Conservation (phyloP, 805 yeast species). For the Starmerella vaccinii region DNA sequence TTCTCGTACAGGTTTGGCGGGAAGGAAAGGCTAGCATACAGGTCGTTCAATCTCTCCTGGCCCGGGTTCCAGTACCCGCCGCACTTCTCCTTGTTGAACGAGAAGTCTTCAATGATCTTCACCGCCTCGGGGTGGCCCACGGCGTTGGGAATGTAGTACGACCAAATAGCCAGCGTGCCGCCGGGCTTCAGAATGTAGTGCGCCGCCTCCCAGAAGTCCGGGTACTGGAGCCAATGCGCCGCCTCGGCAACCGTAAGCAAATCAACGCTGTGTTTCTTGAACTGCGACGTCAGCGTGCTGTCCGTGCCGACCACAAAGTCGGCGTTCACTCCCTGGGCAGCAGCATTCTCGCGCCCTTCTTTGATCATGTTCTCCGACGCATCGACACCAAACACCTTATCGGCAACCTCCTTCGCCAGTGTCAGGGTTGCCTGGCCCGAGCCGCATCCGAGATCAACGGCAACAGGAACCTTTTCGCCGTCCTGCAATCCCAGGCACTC, state of each 20-base stretch:
- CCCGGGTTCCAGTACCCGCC: conserved; percentile 84
- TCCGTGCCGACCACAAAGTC: conserved; percentile 22
- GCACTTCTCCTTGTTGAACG: conserved; percentile 37
- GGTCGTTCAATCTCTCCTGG: conserved; percentile 41
- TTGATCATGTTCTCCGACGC: conserved; percentile 49
- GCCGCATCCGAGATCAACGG: conserved; percentile 71
- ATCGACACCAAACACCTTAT: conserved; percentile 52
- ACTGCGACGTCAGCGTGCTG: conserved; percentile 20
- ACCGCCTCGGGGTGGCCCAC: conserved; percentile 45
- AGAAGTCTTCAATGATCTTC: conserved; percentile 41
- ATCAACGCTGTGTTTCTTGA: conserved; percentile 40
- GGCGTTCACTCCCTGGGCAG: conserved; percentile 1
- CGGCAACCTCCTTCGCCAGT: conserved; percentile 36
- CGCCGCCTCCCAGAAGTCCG: conserved; percentile 42
- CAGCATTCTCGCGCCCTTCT: conserved; percentile 30
- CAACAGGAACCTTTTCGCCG: conserved; percentile 27
- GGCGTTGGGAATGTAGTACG: conserved; percentile 62
- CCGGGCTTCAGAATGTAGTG: conserved; percentile 42
- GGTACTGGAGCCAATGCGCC: conserved; percentile 70
- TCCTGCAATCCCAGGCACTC: conserved; percentile 28
- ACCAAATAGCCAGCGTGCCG: conserved; percentile 72
- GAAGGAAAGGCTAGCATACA: conserved; percentile 38
- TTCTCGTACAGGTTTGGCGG: conserved; percentile 39
- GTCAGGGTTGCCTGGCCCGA: conserved; percentile 63
- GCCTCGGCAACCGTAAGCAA: conserved; percentile 70